A percentile compares a stretch with the other conserved stretches of the same genome.
Evolutionary conservation across 352 stramenopile species (phyloP).

Genomic region (Nothophytophthora sp.): DNA sequence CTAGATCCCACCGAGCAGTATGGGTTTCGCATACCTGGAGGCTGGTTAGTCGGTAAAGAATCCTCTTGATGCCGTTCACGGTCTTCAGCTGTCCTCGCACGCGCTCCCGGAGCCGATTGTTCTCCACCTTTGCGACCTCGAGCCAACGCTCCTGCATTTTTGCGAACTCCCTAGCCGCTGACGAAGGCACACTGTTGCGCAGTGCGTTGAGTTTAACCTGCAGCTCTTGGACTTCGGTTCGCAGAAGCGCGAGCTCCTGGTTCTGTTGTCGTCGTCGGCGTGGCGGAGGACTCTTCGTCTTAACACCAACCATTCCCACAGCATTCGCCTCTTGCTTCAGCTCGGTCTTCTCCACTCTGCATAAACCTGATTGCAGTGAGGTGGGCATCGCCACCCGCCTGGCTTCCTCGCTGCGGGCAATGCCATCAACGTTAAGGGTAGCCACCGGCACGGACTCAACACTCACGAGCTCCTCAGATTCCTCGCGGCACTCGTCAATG

Average conservation of each 20-base stretch:
- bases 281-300: not conserved
- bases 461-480: not conserved
- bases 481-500: not conserved
- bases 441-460: not conserved
- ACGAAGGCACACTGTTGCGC: not conserved
- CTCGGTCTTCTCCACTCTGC: too few relatives aligned
- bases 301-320: too few relatives aligned
- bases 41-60: not conserved
- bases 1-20: not conserved
- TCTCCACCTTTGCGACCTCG: conserved; percentile 1
- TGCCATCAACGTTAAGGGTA: not conserved
- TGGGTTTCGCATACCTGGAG: not conserved
- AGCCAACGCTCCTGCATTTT: not conserved
- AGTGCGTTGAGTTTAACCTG: not conserved
- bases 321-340: too few relatives aligned
- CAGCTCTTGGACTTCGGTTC: not conserved
- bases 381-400: too few relatives aligned
- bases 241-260: not conserved
- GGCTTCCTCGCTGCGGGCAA: not conserved
- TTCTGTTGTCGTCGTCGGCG: not conserved
- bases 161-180: not conserved
- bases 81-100: not conserved
- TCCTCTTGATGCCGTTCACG: not conserved
- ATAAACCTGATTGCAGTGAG: too few relatives aligned
- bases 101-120: not conserved